Evolutionary conservation across 192 early-diverging fungal species (phyloP), one percentile per base, ranked within the genome.

Genomic region (Podila epicladia): DNA sequence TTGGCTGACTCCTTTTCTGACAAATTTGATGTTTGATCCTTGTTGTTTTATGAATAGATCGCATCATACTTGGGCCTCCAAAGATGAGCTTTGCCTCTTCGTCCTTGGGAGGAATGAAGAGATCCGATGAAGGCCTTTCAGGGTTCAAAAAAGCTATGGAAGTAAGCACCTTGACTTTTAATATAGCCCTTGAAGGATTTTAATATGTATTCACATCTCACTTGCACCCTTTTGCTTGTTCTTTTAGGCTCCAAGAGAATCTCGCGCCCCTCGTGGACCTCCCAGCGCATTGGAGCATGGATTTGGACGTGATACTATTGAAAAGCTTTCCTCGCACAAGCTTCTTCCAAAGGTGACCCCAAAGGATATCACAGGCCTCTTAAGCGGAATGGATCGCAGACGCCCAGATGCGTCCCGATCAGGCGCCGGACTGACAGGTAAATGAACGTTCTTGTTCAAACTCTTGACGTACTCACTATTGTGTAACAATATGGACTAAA

Each of bases 81-180:
- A 89, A 89, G 51, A 87, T 83, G 78, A 87, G 77, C 62, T 89
- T 89, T 73, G 85, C 86, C 7, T 89, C 88, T 19, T 87, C 88
- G 20, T 79, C 84, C 17, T 60, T 85, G 35, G 82, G 79, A 38
- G 88, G 88, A 50, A 51, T 89, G 50, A 89, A 89, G 68, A 65
- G 71, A 41, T 63, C 82, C 6, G 84, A 84, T 9, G 87, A 84
- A 28, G 64, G 71, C 20, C 65, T 69, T 49, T 61, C 74, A 48
- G 71, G 72, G 60, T 71, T 82, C 28, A 75, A 75, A 49, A 71
- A 73, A 33, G 26, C 80, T 5, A 15, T 82, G 31, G 80, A 74
- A 41, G 82, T 67, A 38, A 64, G 70, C 20, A 31, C 20, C 15
- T 28, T 33, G 9, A 41, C 62, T 9, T 45, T 45, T 15, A 45